Evolutionary conservation across 176 grass and related monocot genomes (phyloP).

Genomic region (Poa pratensis): DNA sequence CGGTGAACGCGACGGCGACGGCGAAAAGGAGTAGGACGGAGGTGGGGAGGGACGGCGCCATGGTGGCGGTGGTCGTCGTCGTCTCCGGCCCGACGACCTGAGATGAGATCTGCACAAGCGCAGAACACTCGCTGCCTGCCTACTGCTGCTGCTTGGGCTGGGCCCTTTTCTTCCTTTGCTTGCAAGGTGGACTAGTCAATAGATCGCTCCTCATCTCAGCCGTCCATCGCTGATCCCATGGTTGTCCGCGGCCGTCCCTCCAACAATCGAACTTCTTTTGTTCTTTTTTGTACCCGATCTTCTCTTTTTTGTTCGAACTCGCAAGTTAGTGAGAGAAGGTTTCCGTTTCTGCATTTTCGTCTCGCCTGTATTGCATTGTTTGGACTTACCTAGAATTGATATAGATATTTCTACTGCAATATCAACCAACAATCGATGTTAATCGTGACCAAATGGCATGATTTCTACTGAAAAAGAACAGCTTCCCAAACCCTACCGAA

Average conservation of each 20-base stretch:
- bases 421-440: no score
- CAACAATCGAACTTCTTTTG: not conserved
- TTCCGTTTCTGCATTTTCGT: not conserved
- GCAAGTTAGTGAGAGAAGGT: not conserved
- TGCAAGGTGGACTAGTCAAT: not conserved
- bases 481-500: no score
- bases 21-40: not conserved
- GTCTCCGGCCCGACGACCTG: constrained; percentile 32
- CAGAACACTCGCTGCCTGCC: constrained; percentile 4
- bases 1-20: not conserved
- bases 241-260: not conserved
- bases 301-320: no score
- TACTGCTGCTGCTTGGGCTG: constrained; percentile 16
- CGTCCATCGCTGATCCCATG: not conserved
- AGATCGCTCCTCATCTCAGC: not conserved
- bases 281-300: no score
- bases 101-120: not conserved
- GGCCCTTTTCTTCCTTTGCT: not conserved
- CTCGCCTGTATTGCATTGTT: no score
- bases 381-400: no score
- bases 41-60: constrained; percentile 27
- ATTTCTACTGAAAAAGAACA: no score
- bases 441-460: no score
- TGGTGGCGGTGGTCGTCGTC: constrained; percentile 28
- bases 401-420: no score